A percentile compares a stretch with the other conserved stretches of the same genome.
phyloP scores from a whole-genome alignment of 208 protist genomes.

The Leishmania tropica region DNA sequence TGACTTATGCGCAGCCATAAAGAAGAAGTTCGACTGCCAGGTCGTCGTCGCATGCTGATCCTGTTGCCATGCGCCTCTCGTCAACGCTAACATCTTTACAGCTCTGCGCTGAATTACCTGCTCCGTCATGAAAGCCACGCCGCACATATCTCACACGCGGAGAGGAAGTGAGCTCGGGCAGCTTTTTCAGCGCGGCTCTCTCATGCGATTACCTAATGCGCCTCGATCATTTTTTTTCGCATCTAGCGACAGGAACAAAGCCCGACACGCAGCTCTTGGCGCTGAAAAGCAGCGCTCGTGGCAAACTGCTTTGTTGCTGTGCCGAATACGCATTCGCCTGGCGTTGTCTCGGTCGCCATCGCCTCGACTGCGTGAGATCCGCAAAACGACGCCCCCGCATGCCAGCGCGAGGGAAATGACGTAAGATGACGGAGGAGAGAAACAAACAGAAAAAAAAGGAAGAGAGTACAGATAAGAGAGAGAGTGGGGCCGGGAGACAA shows the following conservation, averaged over 20 bases:
- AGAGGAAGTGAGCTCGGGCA: background rate
- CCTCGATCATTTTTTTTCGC: background rate
- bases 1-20: background rate
- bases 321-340: background rate
- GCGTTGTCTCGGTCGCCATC: background rate
- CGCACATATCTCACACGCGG: background rate
- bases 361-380: background rate
- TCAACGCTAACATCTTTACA: background rate
- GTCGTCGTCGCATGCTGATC: background rate
- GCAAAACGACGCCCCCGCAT: too few species aligned
- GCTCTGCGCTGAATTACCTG: background rate
- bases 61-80: background rate
- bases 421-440: background rate
- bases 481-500: background rate
- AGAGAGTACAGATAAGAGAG: slow-evolving; percentile 4
- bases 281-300: background rate
- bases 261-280: background rate
- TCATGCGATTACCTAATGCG: background rate
- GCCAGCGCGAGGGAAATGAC: background rate
- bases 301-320: background rate
- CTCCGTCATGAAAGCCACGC: background rate
- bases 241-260: background rate
- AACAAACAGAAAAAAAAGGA: background rate
- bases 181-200: background rate
- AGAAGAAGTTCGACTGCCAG: background rate